Conservation (phyloP, 2,329 filamentous ascomycete genomes). For the Fusarium robinianum region DNA sequence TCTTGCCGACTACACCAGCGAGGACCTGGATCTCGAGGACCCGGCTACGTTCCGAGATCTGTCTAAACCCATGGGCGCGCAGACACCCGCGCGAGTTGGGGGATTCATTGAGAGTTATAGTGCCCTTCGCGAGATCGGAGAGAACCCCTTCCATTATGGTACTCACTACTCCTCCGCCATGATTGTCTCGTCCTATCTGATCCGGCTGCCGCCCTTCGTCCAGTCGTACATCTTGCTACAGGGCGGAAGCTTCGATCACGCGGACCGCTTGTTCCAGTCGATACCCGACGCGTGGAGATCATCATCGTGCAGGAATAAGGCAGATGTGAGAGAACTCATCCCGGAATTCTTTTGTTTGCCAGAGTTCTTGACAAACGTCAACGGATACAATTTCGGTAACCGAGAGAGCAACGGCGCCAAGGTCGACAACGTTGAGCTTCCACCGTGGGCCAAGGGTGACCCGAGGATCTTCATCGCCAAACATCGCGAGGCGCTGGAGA, state of each 20-base stretch:
- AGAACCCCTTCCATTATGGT: constrained; percentile 93
- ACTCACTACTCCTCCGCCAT: constrained; percentile 99
- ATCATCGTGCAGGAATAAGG: constrained; percentile 86
- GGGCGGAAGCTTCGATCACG: constrained; percentile 95
- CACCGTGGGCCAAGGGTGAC: constrained; percentile 95
- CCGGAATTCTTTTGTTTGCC: constrained; percentile 98
- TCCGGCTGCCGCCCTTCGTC: constrained; percentile 92
- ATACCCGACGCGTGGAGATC: constrained; percentile 90
- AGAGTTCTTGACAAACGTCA: constrained; percentile 92
- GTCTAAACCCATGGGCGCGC: constrained; percentile 95
- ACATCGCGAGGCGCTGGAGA: constrained; percentile 93
- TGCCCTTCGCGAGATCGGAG: constrained; percentile 88
- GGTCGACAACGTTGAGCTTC: constrained; percentile 87
- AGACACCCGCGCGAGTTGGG: constrained; percentile 73
- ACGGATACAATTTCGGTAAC: constrained; percentile 89
- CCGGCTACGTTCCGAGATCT: constrained; percentile 87
- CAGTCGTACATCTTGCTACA: constrained; percentile 93
- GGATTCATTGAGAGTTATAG: constrained; percentile 85
- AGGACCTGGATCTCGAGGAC: constrained; percentile 84
- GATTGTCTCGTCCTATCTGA: constrained; percentile 96
- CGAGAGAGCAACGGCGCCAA: constrained; percentile 78
- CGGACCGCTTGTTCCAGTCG: constrained; percentile 93
- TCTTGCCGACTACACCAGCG: constrained; percentile 91
- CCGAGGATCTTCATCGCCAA: constrained; percentile 95
- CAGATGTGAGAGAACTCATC: constrained; percentile 91